Conservation (phyloP, 495 filamentous ascomycete species). For the Podospora tetraspora region DNA sequence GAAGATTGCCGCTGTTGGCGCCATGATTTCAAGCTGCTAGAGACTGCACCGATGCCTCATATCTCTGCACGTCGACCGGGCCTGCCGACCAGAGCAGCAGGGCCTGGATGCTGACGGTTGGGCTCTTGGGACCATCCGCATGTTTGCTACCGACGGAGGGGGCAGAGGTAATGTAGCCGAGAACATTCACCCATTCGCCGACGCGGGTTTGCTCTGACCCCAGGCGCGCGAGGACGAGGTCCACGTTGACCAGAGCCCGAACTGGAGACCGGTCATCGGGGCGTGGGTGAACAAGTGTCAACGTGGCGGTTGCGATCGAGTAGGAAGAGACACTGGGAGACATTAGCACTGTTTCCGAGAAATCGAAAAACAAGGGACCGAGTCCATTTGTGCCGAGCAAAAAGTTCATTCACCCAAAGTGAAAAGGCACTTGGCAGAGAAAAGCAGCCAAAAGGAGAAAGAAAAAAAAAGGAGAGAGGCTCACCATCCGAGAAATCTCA, state of each 20-base stretch:
- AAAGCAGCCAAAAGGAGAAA: background rate
- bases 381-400: no score
- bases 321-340: constrained; percentile 65
- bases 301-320: constrained; percentile 48
- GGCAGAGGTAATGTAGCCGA: constrained; percentile 65
- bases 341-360: constrained; percentile 10
- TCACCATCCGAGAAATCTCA: constrained; percentile 91
- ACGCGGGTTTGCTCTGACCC: constrained; percentile 59
- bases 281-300: constrained; percentile 64
- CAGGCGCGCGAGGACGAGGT: constrained; percentile 60
- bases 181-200: constrained; percentile 87
- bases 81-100: constrained; percentile 63
- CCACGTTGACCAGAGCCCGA: constrained; percentile 60
- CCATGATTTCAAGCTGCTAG: constrained; percentile 7
- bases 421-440: background rate
- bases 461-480: constrained; percentile 23
- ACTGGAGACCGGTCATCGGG: constrained; percentile 38
- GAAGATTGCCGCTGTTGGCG: background rate
- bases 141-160: constrained; percentile 14
- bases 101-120: constrained; percentile 51
- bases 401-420: no score
- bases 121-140: background rate
- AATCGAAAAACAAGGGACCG: no score
- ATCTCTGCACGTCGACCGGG: constrained; percentile 56
- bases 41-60: constrained; percentile 46